Base-by-base conservation (phyloP, 495 filamentous ascomycete genomes). In the Aspergillus olivimuriae region DNA sequence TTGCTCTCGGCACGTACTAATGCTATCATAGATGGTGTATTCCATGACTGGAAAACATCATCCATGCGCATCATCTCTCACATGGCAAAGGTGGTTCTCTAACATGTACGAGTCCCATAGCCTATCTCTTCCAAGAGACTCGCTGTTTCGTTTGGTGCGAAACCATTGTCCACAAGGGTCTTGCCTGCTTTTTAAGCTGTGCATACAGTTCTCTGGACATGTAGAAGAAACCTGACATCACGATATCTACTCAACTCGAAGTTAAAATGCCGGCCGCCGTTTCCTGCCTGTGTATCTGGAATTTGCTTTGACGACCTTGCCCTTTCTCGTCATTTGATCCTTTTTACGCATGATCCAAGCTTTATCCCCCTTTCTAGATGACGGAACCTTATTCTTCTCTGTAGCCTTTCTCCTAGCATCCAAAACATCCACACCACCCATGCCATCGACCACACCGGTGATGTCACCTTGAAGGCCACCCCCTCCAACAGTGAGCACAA, bases 281-380 rank as follows among this genome's bases (percentile, higher is more conserved):
- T 86, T 94, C 51, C 90, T 76, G 16, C 92, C 92, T 2, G 92
- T 97, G 57, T 92, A 98, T 62, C 90, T 97, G 16, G 86, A 90
- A 49, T 73, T 84, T 3, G 78, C 65, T 75, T 95, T 96, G 44
- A 96, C 89, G 10, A 94, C 77, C 74, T 92, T 96, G 16, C 92
- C 92, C 66, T 95, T 94, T 56, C 76, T 75, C 62, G 88, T 83
- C 86, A 92, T 90, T 68, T 94, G 87, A 49, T 94, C 88, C 68
- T 98, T 98, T 68, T 96, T 98, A 56, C 79, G 78, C 69, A 92
- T 52, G 50, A 98, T 95, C 89, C 90, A 96, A 24, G 72, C 75
- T 64, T 86, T 94, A 53, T 83, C 83, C 3, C 89, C 89, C 66
- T 94, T 95, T 36, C 58, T 64, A 14, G 74, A 65, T 0, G 73